Base-by-base conservation (phyloP, 495 filamentous ascomycete genomes). In the Halenospora varia region DNA sequence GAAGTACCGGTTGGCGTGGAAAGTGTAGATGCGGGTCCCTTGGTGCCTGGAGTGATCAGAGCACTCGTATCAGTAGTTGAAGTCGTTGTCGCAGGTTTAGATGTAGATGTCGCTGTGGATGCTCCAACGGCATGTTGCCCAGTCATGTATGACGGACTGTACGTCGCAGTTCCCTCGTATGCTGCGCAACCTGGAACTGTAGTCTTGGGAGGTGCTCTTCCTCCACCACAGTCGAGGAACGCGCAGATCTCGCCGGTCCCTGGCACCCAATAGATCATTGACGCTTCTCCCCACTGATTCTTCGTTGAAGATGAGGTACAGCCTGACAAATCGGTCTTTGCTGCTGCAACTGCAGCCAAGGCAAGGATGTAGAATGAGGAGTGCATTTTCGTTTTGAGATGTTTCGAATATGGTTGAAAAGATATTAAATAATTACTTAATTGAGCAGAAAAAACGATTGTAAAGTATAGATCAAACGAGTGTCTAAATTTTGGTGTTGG, bases 161-260 rank as follows among this genome's bases (percentile, higher is more conserved):
- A 61, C 3, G 78, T 78, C 20, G 70, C 79, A 8, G 82, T 84
- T 44, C 84, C 84, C 2, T 63, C 66, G 68, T 88, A 88, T 13
- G 56, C 59, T 0, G 75, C 70, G 64, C 85, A 88, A 8, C 83
- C 84, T 1, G 83, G 83, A 24, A 82, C 77, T 25, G 74, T 74
- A 18, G 77, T 80, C 70, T 81, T 86, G 0, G 79, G 76, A 0
- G 84, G 83, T 10, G 82, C 83, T 44, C 78, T 74, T 20, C 82
- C 84, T 53, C 85, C 85, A 25, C 85, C 85, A 64, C 85, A 87
- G 74, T 86, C 82, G 56, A 82, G 72, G 45, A 78, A 66, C 3
- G 72, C 73, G 75, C 83, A 85, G 66, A 87, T 74, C 66, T 87
- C 79, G 63, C 82, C 82, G 18, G 71, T 79, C 55, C 64, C 73